Base-by-base conservation (phyloP, 805 yeast species). In the Pichia scutulata region DNA sequence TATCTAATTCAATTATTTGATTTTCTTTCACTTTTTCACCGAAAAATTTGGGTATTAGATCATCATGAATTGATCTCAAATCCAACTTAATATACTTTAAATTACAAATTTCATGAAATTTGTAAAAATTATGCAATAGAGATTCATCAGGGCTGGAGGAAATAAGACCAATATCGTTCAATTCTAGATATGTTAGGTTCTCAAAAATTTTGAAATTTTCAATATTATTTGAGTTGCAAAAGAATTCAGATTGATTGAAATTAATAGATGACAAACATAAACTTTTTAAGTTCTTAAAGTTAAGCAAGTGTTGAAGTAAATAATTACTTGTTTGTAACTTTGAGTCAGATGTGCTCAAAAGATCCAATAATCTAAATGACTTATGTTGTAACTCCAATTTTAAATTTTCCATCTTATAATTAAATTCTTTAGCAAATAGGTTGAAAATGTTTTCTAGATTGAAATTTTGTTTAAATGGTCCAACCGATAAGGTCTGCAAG, bases 1-100 rank as follows among this genome's bases (percentile, higher is more conserved):
- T 26, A 40, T 61, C 64, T 14, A 63, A 51, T 48, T 63, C 60
- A 12, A 21, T 41, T 7, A 64, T 50, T 28, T 62, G 55, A 44
- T 60, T 54, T 6, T 14, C 28, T 6, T 54, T 49, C 1, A 57
- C 25, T 14, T 21, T 24, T 18, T 48, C 46, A 10, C 24, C 30
- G 12, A 64, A 36, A 45, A 62, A 57, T 8, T 44, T 39, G 1
- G 57, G 56, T 6, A 54, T 49, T 2, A 56, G 45, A 45, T 64
- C 66, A 16, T 41, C 54, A 1, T 41, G 19, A 1, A 57, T 44
- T 39, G 61, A 61, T 26, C 61, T 56, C 14, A 64, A 39, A 46
- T 61, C 60, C 3, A 64, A 46, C 44, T 55, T 56, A 2, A 58
- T 41, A 22, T 23, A 18, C 25, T 42, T 45, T 24, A 57, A 44